Percentiles rank a stretch among this genome's conserved stretches.
These are phyloP conservation scores for Fusarium goolgardi DNA, from an alignment of 2,329 filamentous ascomycete genomes.

Conservation along the genomic window DNA sequence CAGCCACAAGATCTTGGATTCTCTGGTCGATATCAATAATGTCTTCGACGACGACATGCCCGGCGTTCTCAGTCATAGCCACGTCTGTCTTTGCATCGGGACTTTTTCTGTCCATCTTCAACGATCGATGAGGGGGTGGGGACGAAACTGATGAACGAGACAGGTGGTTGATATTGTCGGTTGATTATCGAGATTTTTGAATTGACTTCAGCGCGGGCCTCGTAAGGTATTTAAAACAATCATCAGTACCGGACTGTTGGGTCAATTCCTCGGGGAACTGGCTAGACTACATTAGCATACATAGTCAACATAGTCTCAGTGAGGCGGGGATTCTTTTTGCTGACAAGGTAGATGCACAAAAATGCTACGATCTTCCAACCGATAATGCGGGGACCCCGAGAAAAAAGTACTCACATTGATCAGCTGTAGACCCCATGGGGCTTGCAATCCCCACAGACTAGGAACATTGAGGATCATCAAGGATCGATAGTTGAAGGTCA, in stretches of 20 bases:
- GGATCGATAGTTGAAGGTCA: not conserved
- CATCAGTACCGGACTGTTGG: not conserved
- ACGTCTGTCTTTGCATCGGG: not conserved
- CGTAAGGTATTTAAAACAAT: not conserved
- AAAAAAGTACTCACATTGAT: not conserved
- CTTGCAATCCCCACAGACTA: not conserved
- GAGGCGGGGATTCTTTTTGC: not conserved
- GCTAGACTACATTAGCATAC: not conserved
- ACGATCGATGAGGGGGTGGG: fast-evolving
- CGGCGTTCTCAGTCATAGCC: not conserved
- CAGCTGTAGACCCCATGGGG: not conserved
- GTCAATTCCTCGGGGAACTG: not conserved
- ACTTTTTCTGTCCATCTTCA: not conserved
- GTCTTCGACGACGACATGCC: not conserved
- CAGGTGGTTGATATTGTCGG: not conserved
- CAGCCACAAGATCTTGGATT: not conserved
- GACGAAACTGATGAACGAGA: not conserved
- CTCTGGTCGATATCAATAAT: not conserved
- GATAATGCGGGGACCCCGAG: not conserved
- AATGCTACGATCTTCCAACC: not conserved
- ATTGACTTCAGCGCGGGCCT: not conserved
- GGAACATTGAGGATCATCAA: too few species aligned
- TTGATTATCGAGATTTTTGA: not conserved
- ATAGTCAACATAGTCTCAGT: not conserved
- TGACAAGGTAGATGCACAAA: not conserved